Conservation (phyloP, 345 rosid genomes). For the Laguncularia racemosa region DNA sequence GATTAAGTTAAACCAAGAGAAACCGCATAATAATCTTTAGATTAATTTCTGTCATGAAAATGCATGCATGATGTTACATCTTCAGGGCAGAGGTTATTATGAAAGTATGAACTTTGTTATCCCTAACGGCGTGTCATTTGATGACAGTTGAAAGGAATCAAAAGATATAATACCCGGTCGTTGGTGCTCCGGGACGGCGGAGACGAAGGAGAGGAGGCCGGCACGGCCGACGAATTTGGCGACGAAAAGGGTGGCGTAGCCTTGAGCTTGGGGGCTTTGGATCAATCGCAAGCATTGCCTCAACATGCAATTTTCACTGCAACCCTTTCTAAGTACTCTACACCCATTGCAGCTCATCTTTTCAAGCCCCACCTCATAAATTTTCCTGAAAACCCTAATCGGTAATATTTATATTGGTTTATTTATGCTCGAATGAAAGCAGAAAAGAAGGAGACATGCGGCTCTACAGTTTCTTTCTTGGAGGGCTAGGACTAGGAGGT, state of each 20-base stretch:
- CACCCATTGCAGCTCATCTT: slow-evolving; percentile 93
- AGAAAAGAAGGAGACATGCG: too few relatives aligned
- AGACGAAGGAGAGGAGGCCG: slow-evolving; percentile 84
- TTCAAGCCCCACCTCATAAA: too few relatives aligned
- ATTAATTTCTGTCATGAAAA: too few relatives aligned
- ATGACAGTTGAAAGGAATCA: too few relatives aligned
- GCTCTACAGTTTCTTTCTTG: too few relatives aligned
- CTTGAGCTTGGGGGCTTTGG: slow-evolving; percentile 72
- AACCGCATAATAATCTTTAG: too few relatives aligned
- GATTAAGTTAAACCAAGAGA: too few relatives aligned
- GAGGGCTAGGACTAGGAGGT: too few relatives aligned
- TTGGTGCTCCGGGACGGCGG: slow-evolving; percentile 73
- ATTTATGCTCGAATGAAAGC: too few relatives aligned
- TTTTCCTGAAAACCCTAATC: too few relatives aligned
- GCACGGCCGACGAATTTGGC: slow-evolving; percentile 96
- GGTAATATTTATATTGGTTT: too few relatives aligned
- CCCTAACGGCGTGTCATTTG: neutral
- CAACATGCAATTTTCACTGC: slow-evolving; percentile 76
- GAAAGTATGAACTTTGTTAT: neutral
- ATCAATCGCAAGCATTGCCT: slow-evolving; percentile 80
- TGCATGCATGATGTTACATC: too few relatives aligned
- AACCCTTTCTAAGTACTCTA: slow-evolving; percentile 83
- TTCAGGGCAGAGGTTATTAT: neutral
- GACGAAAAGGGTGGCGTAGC: slow-evolving; percentile 86
- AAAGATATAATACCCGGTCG: slow-evolving; percentile 49